Evolutionary conservation across 345 rosid genomes (phyloP), one percentile per base, ranked within the genome.

Genomic region (Salix arbutifolia): DNA sequence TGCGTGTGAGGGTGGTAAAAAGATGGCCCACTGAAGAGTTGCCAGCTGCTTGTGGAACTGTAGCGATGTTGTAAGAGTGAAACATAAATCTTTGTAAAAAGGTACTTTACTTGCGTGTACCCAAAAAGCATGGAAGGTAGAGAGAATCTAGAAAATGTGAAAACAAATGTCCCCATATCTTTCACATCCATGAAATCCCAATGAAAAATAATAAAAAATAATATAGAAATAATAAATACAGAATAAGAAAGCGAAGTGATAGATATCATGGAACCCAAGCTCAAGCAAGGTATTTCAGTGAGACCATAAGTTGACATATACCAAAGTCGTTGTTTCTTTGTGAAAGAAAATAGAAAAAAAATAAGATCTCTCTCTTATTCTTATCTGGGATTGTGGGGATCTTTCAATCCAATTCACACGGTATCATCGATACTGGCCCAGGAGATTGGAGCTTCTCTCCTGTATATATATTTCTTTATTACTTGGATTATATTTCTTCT

Each of bases 241-340:
- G 25, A 35, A 35, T 6, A 46, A 30, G 66, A 52, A 48, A 78
- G 35, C 13, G 73, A 67, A 67, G 69, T 35, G 37, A 74, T 10
- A 2, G 46, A 11, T 40, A 69, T 56, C 42, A 42, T 52, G 72
- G 67, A 35, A 70, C 26, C 66, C 73, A 53, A 25, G 80, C 61
- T 61, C 84, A 83, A 78, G 83, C 76, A 74, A 77, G 65, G 84
- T 30, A 40, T 52, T 70, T 21, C 66, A 52, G 53, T 8, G 70
- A 84, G 85, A 78, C 81, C 85, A 61, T 64, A 84, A 76, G 81
- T 88, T 84, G 91, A 86, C 91, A 83, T 83, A 78, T 69, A 74
- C 79, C 58, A 82, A 33, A 82, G 88, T 82, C 86, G 42, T 80
- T 79, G 76, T 79, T 79, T 35, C 78, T 66, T 66, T 65, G 78